A percentile compares a stretch with the other conserved stretches of the same genome.
These are phyloP conservation scores for Boletus rubropictus DNA, from an alignment of 768 basidiomycete genomes.

Conservation along the genomic window DNA sequence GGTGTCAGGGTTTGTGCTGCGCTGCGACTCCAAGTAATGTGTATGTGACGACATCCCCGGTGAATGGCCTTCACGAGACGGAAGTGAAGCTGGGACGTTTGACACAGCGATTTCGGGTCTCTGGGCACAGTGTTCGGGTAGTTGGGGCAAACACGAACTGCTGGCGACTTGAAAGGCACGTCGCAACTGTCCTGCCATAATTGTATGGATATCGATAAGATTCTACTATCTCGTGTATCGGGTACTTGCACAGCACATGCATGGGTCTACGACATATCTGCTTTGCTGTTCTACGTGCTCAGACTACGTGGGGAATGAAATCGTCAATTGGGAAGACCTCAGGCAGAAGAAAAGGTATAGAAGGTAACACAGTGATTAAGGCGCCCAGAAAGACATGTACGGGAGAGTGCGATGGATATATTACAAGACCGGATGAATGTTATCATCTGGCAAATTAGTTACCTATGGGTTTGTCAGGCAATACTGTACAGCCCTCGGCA, in stretches of 20 bases:
- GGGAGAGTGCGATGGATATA: background rate
- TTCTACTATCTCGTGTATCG: background rate
- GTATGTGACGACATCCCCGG: slow-evolving; percentile 11
- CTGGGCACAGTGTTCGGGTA: background rate
- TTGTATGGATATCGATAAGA: background rate
- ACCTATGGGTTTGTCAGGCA: slow-evolving; percentile 2
- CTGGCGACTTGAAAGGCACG: background rate
- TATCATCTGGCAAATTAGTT: background rate
- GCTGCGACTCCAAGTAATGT: slow-evolving; percentile 15
- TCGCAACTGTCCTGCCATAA: background rate
- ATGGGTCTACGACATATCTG: background rate
- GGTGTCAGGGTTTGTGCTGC: slow-evolving; percentile 22
- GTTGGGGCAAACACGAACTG: background rate
- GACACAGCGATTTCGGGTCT: background rate
- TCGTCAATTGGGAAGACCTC: background rate
- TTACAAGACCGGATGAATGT: background rate
- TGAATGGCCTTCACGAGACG: background rate
- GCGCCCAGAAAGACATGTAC: background rate
- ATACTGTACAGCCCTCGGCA: slow-evolving; percentile 2
- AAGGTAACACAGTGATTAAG: background rate
- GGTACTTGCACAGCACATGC: background rate
- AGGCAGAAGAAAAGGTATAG: background rate
- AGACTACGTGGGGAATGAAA: background rate
- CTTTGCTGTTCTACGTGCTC: background rate
- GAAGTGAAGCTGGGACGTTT: background rate